These are phyloP conservation scores for Acidomyces sp. DNA, from an alignment of 495 filamentous ascomycete genomes.

Conservation along the genomic window DNA sequence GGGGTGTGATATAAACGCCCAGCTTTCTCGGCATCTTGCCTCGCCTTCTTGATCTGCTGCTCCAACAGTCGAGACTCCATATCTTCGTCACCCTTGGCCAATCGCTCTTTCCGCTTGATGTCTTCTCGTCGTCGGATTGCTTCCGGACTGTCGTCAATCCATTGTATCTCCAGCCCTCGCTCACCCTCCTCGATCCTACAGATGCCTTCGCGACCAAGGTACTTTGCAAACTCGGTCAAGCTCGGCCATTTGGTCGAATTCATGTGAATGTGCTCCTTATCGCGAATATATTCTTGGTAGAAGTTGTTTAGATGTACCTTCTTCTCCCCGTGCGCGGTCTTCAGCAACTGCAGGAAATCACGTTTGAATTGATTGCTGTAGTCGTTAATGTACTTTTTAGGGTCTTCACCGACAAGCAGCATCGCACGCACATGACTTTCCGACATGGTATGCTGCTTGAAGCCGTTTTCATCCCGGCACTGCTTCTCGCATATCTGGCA, in stretches of 20 bases:
- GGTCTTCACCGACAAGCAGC: slow-evolving; percentile 70
- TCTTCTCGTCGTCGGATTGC: slow-evolving; percentile 67
- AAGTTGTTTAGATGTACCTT: slow-evolving; percentile 74
- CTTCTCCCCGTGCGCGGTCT: slow-evolving; percentile 77
- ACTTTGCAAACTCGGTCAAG: slow-evolving; percentile 77
- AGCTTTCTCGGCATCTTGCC: slow-evolving; percentile 33
- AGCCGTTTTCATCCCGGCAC: slow-evolving; percentile 57
- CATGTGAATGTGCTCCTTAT: slow-evolving; percentile 83
- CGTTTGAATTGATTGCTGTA: slow-evolving; percentile 64
- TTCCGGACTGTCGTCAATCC: slow-evolving; percentile 83
- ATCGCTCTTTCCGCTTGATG: slow-evolving; percentile 64
- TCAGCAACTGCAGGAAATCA: slow-evolving; percentile 64
- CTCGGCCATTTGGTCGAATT: slow-evolving; percentile 79
- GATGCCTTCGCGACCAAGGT: slow-evolving; percentile 69
- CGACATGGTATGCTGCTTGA: slow-evolving; percentile 62
- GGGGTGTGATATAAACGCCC: slow-evolving; percentile 30
- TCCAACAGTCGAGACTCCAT: slow-evolving; percentile 65
- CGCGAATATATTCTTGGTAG: slow-evolving; percentile 74
- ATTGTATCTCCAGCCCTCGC: slow-evolving; percentile 64
- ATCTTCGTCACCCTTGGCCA: slow-evolving; percentile 83
- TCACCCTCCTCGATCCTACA: slow-evolving; percentile 82
- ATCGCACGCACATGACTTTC: slow-evolving; percentile 78
- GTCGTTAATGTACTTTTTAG: slow-evolving; percentile 62
- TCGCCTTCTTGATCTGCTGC: slow-evolving; percentile 67
- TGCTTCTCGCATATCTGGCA: slow-evolving; percentile 56